Evolutionary conservation across 2,329 filamentous ascomycete genomes (phyloP).

Genomic region (Lithohypha guttulata): DNA sequence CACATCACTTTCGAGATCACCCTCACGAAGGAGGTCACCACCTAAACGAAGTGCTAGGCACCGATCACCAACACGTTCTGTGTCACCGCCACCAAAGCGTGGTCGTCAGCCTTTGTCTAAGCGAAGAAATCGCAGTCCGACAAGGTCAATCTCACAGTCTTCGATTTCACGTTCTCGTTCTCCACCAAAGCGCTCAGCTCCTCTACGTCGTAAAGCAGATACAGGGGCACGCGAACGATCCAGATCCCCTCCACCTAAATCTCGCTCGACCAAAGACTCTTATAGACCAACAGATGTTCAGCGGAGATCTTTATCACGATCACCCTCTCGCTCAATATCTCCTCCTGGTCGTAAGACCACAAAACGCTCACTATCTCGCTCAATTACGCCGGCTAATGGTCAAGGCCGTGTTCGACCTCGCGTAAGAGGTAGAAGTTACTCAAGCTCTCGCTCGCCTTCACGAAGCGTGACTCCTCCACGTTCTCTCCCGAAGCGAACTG

Average conservation of each 20-base stretch:
- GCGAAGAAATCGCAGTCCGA: slow-evolving; percentile 15
- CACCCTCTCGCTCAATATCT: slow-evolving; percentile 10
- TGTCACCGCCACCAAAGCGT: slow-evolving; percentile 10
- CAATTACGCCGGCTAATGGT: no score
- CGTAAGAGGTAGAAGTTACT: slow-evolving; percentile 3
- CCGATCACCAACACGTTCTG: slow-evolving; percentile 18
- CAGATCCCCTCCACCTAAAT: slow-evolving; percentile 6
- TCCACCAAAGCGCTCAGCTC: slow-evolving; percentile 7
- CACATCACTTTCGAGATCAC: slow-evolving; percentile 17
- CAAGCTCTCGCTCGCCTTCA: slow-evolving; percentile 2
- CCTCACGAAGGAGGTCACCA: slow-evolving; percentile 13
- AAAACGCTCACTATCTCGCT: no score
- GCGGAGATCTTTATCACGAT: slow-evolving; percentile 2
- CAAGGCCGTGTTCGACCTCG: no score
- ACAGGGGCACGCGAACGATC: slow-evolving; percentile 5
- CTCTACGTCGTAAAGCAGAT: slow-evolving; percentile 5
- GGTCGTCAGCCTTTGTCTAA: slow-evolving; percentile 7
- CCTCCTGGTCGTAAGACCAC: background rate
- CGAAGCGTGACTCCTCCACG: slow-evolving; percentile 11
- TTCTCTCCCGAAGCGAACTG: slow-evolving; percentile 4
- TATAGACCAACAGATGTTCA: background rate
- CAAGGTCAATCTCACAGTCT: slow-evolving; percentile 9
- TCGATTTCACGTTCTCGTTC: slow-evolving; percentile 17
- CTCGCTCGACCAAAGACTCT: background rate
- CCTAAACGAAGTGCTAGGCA: slow-evolving; percentile 12